phyloP scores from a whole-genome alignment of 108 stramenopile species.

The Schizochytrium sp. region DNA sequence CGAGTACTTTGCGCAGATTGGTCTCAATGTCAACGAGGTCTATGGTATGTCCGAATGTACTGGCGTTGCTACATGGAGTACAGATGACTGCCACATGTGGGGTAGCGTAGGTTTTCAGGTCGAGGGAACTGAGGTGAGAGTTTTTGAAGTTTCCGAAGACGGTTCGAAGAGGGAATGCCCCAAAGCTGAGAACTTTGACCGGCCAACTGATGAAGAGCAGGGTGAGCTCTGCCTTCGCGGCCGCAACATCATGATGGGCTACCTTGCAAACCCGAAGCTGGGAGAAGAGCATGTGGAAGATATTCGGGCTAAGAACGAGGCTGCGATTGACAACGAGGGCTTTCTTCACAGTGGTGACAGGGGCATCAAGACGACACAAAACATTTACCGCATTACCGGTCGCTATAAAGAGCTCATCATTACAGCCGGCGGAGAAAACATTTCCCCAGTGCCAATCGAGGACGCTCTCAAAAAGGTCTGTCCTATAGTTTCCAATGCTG shows the following conservation, averaged over 20 bases:
- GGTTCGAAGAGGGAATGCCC: neutral
- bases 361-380: conserved; percentile 57
- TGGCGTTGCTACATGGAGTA: conserved; percentile 72
- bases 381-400: conserved; percentile 65
- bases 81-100: neutral
- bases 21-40: neutral
- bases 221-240: conserved; percentile 79
- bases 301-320: conserved; percentile 78
- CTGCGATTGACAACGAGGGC: conserved; percentile 79
- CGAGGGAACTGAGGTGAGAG: neutral
- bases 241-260: conserved; percentile 85
- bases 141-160: neutral
- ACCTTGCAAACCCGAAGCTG: conserved; percentile 69
- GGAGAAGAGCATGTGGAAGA: conserved; percentile 49
- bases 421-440: conserved; percentile 77
- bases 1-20: neutral
- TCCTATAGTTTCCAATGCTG: conserved; percentile 71
- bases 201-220: conserved; percentile 17
- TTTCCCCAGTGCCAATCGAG: conserved; percentile 77
- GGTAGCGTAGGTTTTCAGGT: neutral
- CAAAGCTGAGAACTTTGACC: neutral
- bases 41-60: neutral
- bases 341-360: conserved; percentile 80
- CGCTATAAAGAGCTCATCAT: conserved; percentile 71
- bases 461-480: conserved; percentile 71